Conservation (phyloP, 176 grass and related monocot species). For the Urochloa ruziziensis region DNA sequence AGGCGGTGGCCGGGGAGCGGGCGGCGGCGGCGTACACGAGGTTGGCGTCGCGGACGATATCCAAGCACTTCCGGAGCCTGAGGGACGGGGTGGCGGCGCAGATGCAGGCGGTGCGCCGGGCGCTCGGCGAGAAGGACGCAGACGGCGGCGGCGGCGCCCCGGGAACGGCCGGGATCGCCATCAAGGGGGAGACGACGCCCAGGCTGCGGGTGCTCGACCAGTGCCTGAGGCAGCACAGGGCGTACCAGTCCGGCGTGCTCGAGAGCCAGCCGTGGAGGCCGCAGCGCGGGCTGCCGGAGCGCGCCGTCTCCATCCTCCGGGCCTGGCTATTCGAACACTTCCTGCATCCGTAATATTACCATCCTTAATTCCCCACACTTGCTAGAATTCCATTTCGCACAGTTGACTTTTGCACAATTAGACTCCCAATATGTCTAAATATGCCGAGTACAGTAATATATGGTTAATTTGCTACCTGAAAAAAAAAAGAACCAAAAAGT, state of each 20-base stretch:
- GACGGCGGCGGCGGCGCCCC: neutral
- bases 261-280: conserved; percentile 82
- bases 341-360: conserved; percentile 73
- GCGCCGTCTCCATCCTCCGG: conserved; percentile 78
- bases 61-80: conserved; percentile 70
- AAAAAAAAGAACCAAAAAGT: neutral
- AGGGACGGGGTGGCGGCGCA: conserved; percentile 69
- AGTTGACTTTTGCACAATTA: neutral
- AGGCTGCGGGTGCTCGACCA: conserved; percentile 71
- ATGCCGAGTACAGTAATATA: neutral
- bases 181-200: conserved; percentile 61
- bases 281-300: conserved; percentile 79
- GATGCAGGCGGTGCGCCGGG: conserved; percentile 46
- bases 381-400: neutral
- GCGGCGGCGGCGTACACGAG: conserved; percentile 55
- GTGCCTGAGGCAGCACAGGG: conserved; percentile 74
- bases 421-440: neutral
- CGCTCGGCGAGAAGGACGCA: conserved; percentile 64
- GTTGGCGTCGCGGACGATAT: conserved; percentile 77
- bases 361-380: neutral
- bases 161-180: conserved; percentile 9
- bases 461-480: neutral
- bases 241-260: conserved; percentile 57
- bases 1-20: conserved; percentile 68
- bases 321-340: conserved; percentile 91